Evolutionary conservation across 768 basidiomycete genomes (phyloP).

Genomic region (Leccinum ochraceum): DNA sequence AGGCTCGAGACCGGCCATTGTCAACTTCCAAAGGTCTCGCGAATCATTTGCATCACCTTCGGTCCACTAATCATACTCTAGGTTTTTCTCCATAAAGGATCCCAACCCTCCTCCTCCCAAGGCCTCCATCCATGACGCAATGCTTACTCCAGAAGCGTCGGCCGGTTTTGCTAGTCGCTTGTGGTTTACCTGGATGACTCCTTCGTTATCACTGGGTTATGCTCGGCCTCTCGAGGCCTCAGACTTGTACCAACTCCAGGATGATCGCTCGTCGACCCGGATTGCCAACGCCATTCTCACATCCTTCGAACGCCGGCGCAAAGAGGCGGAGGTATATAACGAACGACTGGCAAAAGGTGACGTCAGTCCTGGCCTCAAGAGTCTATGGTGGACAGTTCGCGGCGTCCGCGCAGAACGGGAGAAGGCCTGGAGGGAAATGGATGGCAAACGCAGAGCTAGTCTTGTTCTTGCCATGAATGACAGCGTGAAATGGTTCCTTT

Average conservation of each 20-base stretch:
- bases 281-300: constrained; percentile 63
- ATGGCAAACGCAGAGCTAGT: constrained; percentile 64
- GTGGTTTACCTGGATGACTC: constrained; percentile 76
- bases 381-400: constrained; percentile 60
- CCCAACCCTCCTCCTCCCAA: constrained; percentile 42
- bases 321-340: constrained; percentile 71
- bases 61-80: not conserved
- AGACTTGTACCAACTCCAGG: constrained; percentile 80
- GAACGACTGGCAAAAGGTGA: constrained; percentile 63
- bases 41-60: not conserved
- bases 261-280: constrained; percentile 53
- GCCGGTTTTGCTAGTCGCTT: constrained; percentile 60
- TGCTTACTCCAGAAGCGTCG: constrained; percentile 62
- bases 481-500: constrained; percentile 76
- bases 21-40: constrained; percentile 7
- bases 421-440: constrained; percentile 60
- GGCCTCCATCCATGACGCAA: constrained; percentile 58
- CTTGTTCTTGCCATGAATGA: constrained; percentile 73
- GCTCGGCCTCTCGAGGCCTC: constrained; percentile 76
- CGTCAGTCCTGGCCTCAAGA: constrained; percentile 53
- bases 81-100: constrained; percentile 17
- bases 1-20: not conserved
- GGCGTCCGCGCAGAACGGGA: constrained; percentile 52
- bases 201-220: constrained; percentile 73
- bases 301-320: constrained; percentile 61